Evolutionary conservation across 106 monocot species (phyloP), one percentile per base, ranked within the genome.

Genomic region (Dendrobium nobile): DNA sequence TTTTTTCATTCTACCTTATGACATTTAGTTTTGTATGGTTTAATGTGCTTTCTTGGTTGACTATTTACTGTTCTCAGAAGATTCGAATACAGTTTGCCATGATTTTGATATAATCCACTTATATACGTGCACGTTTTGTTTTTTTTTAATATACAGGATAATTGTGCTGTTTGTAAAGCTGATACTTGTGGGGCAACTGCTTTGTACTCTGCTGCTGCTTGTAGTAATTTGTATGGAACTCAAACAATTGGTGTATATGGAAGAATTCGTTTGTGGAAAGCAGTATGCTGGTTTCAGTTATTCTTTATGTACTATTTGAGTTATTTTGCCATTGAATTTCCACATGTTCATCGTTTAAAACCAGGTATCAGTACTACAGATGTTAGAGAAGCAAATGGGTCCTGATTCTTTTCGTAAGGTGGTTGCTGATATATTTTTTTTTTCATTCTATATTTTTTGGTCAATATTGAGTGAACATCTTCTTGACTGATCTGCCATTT

Each of bases 321-420:
- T 37, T 37, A 37, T 70, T 70, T 61, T 70, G 13, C 70, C 37
- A 3, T 37, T 37, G 13, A 70, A 33, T 70, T 70, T 70, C 15
- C 37, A 70, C 37, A 7, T 65, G 3, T 24, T 9, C 48, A 15
- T 77, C 17, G 16, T 55, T 37, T 58, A 41, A 18, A 64, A 41
- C 65, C 80, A 99, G 98, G 82, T 91, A 75, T 88, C 98, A 51
- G 86, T 99, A 85, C 89, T 99, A 78, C 95, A 95, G 84, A 99
- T 99, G 98, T 81, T 99, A 79, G 95, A 99, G 85, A 99, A 99
- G 78, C 98, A 99, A 67, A 99, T 99, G 95, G 95, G 98, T n/a
- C 98, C 95, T 47, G 98, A 99, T 40, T 90, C 95, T 75, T 99
- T 99, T 68, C 88, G 91, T 41, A 99, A 99, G 95, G 98, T 92